Base-by-base conservation (phyloP, 2,329 filamentous ascomycete species). In the Penicillium sp. region DNA sequence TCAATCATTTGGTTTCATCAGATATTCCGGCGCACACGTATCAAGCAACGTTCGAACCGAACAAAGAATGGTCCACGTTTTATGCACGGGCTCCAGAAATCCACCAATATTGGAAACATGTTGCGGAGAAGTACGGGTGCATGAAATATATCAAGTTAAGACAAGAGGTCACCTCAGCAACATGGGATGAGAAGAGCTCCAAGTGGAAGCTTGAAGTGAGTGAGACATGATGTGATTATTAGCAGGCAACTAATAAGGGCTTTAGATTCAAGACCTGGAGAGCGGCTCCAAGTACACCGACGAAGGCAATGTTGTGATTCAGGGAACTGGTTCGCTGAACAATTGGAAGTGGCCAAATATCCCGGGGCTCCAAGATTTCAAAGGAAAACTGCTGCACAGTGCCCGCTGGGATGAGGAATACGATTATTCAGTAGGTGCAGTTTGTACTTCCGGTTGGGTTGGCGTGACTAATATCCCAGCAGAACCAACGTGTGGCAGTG, bases 21-120 rank as follows among this genome's bases (percentile, higher is more conserved):
- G 77, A 81, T 59, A 78, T 80, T 23, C 78, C 78, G 0, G 70
- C 70, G 5, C 77, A 80, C 44, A 76, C 75, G 23, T 81, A 81
- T 47, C 78, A 82, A 52, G 82, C 79, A 56, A 76, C 74, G 6
- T 83, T 80, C 70, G 79, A 79, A 54, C 80, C 79, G 0, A 72
- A 72, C 47, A 68, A 69, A 44, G 66, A 79, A 70, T 81, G 78
- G 79, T 74, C 73, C 5, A 73, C 76, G 11, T 81, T 79, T 62
- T 82, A 80, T 61, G 77, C 76, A 2, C 75, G 74, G 26, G 72
- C 75, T 0, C 71, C 75, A 1, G 79, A 82, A 62, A 82, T 83
- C 11, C 77, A 76, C 69, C 63, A 69, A 16, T 82, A 82, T 52
- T 71, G 81, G 55, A 79, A 80, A 58, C 67, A 64, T 1, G 74